These are phyloP conservation scores for Celoporthe dispersa DNA, from an alignment of 2,329 filamentous ascomycete species.

Conservation along the genomic window DNA sequence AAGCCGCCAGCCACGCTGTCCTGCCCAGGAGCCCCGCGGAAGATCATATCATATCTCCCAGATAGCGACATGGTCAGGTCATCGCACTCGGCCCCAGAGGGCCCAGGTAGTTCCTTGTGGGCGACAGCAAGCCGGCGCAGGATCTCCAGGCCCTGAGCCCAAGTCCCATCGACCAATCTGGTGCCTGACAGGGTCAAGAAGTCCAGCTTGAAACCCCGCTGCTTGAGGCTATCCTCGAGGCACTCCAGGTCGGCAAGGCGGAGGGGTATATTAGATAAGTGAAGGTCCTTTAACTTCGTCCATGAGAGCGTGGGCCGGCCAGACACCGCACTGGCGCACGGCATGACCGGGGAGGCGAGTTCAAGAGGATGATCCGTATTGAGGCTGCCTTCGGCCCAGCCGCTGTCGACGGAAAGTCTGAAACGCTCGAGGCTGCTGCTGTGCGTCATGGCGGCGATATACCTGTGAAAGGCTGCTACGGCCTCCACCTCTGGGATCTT, in stretches of 20 bases:
- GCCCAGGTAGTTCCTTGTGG: conserved; percentile 19
- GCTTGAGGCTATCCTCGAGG: not conserved
- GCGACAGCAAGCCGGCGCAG: conserved; percentile 17
- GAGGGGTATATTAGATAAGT: conserved; percentile 19
- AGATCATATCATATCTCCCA: conserved; percentile 9
- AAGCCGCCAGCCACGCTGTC: conserved; percentile 13
- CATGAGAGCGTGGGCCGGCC: not conserved
- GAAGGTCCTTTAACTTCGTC: conserved; percentile 12
- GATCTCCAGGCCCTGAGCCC: conserved; percentile 19
- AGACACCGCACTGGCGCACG: not conserved
- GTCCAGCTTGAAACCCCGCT: conserved; percentile 2
- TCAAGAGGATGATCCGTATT: not conserved
- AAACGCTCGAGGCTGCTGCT: conserved; percentile 17
- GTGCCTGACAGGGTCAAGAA: conserved; percentile 20
- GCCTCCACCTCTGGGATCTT: not conserved
- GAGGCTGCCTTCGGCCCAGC: conserved; percentile 15
- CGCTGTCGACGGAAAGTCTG: conserved; percentile 20
- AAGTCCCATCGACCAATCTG: conserved; percentile 19
- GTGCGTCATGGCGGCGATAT: conserved; percentile 22
- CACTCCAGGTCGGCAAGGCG: conserved; percentile 12
- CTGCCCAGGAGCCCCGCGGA: not conserved
- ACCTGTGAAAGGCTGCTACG: conserved; percentile 1
- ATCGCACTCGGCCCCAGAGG: conserved; percentile 20
- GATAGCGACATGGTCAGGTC: not conserved
- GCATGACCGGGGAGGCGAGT: not conserved